A percentile compares a stretch with the other conserved stretches of the same genome.
Conservation (phyloP, 108 stramenopile species). For the Nannochloropsis granulata region DNA sequence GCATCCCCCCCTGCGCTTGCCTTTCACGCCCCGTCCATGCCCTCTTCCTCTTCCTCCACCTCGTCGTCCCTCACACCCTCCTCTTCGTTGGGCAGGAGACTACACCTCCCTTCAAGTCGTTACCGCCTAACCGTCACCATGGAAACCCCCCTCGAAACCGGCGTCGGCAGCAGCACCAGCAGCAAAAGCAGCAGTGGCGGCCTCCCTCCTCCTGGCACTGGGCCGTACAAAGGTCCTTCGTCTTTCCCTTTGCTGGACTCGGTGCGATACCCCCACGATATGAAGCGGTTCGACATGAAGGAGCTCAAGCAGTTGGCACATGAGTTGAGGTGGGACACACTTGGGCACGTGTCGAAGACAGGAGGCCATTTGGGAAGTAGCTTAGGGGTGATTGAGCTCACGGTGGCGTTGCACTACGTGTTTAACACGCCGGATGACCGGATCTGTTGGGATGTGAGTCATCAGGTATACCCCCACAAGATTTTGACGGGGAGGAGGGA, state of each 20-base stretch:
- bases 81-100: background rate
- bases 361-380: slow-evolving; percentile 86
- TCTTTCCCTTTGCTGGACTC: slow-evolving; percentile 75
- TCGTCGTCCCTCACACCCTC: background rate
- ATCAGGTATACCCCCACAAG: slow-evolving; percentile 94
- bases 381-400: slow-evolving; percentile 84
- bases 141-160: background rate
- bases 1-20: background rate
- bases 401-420: slow-evolving; percentile 88
- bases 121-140: background rate
- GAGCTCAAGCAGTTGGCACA: slow-evolving; percentile 80
- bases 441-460: slow-evolving; percentile 94
- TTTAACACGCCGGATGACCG: slow-evolving; percentile 94
- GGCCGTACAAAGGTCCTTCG: slow-evolving; percentile 47
- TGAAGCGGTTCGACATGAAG: slow-evolving; percentile 63
- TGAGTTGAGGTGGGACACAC: slow-evolving; percentile 80
- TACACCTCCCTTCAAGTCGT: background rate
- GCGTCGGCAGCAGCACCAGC: background rate
- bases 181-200: background rate
- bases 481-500: slow-evolving; percentile 81
- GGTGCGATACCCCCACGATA: slow-evolving; percentile 59
- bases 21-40: background rate
- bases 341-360: slow-evolving; percentile 85
- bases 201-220: background rate
- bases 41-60: background rate